Evolutionary conservation across 164 flowering plant genomes (phyloP), one percentile per base, ranked within the genome.

Genomic region (Warburgia ugandensis): DNA sequence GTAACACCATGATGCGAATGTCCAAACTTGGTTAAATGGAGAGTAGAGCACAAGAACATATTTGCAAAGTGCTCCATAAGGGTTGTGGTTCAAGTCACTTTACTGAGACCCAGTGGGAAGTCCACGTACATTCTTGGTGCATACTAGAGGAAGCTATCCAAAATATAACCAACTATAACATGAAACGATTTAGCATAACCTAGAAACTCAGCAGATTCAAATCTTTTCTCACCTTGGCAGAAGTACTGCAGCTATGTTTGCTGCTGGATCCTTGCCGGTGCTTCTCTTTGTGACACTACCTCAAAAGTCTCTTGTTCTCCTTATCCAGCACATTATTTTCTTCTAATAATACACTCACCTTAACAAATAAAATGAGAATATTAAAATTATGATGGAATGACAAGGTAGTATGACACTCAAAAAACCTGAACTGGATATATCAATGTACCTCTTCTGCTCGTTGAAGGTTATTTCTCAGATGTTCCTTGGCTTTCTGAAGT

Each of bases 361-460:
- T 23, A 44, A 31, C 5, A 33, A 31, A 22, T 21, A 49, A 49
- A 28, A 17, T 27, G 17, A 44, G 27, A 49, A 1, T 36, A 44
- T 3, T 33, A 22, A 30, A 48, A 11, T 7, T n/a, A 12, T 26
- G 25, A 12, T 42, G 13, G 27, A 30, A 25, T 13, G 22, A 48
- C 27, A 2, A 7, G 20, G 5, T 37, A 23, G 12, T 5, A 1
- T 9, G 8, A 2, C 7, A 31, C 2, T 14, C 22, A 21, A 23
- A 43, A 43, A 29, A 5, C 0, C 47, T 40, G 28, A 43, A 26
- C 21, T 11, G 4, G 37, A 61, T 41, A 79, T 92, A 84, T 86
- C n/a, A n/a, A n/a, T n/a, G n/a, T n/a, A n/a, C 96, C 40, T 72
- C 87, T 72, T 87, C 96, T 52, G 96, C 90, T 66, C 55, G 71